phyloP scores from a whole-genome alignment of 257 asterid genomes.

The Linderniella brevidens region DNA sequence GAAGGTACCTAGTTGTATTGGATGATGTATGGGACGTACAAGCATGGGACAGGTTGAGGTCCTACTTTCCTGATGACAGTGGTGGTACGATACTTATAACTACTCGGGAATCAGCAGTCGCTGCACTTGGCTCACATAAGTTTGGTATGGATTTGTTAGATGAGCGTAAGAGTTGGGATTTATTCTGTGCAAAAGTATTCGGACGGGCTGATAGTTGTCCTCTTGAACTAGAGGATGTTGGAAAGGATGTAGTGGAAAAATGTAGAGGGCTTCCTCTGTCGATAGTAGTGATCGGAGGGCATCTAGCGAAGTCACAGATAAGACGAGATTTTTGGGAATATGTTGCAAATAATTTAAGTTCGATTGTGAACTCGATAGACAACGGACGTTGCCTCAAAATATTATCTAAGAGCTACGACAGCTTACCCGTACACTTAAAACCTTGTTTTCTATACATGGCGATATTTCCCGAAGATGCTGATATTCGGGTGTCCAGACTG shows the following conservation, averaged over 20 bases:
- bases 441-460: too few species aligned
- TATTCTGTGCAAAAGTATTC: not conserved
- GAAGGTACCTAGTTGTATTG: not conserved
- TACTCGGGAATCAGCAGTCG: not conserved
- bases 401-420: too few species aligned
- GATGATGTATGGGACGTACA: not conserved
- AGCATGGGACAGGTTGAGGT: not conserved
- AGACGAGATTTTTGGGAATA: not conserved
- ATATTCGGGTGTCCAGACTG: not conserved
- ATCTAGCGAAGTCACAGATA: not conserved
- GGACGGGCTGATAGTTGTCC: too few species aligned
- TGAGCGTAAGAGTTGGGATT: not conserved
- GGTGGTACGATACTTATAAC: not conserved
- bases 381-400: too few species aligned
- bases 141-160: not conserved
- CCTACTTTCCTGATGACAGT: not conserved
- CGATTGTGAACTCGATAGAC: too few species aligned
- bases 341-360: not conserved
- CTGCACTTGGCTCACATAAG: not conserved
- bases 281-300: not conserved
- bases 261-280: not conserved
- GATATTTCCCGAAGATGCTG: too few species aligned
- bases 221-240: too few species aligned
- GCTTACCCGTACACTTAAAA: too few species aligned
- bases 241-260: not conserved